Conservation (phyloP, 1,284 basidiomycete genomes). For the Mycena sp. region DNA sequence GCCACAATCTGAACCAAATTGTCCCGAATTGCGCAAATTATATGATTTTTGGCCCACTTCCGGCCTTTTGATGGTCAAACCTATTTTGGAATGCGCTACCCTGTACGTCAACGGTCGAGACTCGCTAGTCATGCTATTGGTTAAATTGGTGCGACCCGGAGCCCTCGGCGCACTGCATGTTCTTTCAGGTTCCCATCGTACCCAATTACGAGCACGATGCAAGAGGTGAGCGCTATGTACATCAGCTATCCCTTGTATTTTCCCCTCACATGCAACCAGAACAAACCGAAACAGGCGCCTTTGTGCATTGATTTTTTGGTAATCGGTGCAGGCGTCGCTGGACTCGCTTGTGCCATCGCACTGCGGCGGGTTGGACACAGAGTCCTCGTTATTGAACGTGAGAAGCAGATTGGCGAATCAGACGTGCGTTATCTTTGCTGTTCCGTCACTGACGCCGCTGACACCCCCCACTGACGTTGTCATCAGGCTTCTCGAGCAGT, state of each 20-base stretch:
- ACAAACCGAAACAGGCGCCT: neutral
- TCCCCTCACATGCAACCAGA: neutral
- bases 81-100: too few species aligned
- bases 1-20: too few species aligned
- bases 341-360: constrained; percentile 63
- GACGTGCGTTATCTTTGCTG: constrained; percentile 32
- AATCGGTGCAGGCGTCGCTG: constrained; percentile 61
- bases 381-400: constrained; percentile 62
- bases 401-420: constrained; percentile 44
- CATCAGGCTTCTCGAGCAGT: constrained; percentile 7
- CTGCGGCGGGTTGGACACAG: constrained; percentile 64
- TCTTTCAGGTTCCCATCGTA: too few species aligned
- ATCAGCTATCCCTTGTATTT: neutral
- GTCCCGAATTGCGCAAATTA: too few species aligned
- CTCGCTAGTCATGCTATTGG: too few species aligned
- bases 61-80: too few species aligned
- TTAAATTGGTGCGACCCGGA: too few species aligned
- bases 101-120: too few species aligned
- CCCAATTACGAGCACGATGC: too few species aligned
- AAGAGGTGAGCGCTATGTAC: neutral
- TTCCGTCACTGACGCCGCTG: neutral
- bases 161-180: too few species aligned
- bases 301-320: constrained; percentile 42
- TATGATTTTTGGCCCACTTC: too few species aligned
- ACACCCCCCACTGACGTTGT: too few species aligned